Percentiles rank a stretch among this genome's conserved stretches.
Evolutionary conservation across 495 filamentous ascomycete species (phyloP).

Genomic region (Neurospora sp.): DNA sequence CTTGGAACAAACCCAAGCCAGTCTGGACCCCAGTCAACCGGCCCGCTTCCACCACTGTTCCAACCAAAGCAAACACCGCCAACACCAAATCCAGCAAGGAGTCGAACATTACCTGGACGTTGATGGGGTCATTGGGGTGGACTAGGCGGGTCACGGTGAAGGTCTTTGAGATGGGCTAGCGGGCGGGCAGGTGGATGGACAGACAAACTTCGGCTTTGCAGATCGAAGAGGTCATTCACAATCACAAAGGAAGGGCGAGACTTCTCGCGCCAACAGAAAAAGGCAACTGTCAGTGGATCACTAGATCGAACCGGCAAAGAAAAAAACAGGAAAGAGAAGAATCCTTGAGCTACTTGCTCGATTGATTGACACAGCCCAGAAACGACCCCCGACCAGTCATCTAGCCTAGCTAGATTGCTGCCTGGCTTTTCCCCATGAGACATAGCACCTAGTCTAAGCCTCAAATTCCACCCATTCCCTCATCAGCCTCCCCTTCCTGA

Average conservation of each 20-base stretch:
- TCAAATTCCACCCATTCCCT: not conserved
- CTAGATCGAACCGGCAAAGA: not conserved
- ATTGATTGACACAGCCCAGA: not conserved
- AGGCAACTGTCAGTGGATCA: not conserved
- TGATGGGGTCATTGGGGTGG: no score
- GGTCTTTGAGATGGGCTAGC: no score
- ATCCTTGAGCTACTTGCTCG: not conserved
- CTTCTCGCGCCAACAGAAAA: not conserved
- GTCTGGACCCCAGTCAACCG: no score
- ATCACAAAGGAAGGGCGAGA: not conserved
- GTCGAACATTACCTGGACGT: no score
- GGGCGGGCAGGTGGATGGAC: no score
- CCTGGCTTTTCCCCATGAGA: fast-evolving
- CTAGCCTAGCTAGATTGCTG: not conserved
- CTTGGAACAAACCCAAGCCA: no score
- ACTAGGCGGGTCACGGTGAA: no score
- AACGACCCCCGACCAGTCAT: not conserved
- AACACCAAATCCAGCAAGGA: no score
- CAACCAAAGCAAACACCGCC: no score
- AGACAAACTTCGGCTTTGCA: no score
- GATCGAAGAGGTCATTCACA: not conserved
- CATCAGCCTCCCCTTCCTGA: not conserved
- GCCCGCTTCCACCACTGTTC: no score
- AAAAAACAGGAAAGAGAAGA: not conserved
- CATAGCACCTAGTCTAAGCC: not conserved